Base-by-base conservation (phyloP, 805 yeast genomes). In the Monosporozyma siamensis region DNA sequence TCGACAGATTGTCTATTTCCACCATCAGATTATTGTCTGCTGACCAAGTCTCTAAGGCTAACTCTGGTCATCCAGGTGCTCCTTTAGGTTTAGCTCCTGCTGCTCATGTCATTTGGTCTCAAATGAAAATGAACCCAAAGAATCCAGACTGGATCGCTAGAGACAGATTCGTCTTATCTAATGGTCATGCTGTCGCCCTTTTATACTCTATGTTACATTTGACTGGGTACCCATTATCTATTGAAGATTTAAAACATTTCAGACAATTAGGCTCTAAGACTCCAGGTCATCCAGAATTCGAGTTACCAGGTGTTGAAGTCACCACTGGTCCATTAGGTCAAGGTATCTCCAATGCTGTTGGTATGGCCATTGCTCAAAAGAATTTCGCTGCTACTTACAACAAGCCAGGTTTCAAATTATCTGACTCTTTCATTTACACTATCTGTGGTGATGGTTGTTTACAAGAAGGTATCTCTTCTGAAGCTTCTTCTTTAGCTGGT, bases 261-360 rank as follows among this genome's bases (percentile, higher is more conserved):
- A 84, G 97, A 75, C 95, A 86, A 69, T 68, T 89, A 59, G 74
- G 75, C 61, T 89, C 97, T 52, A 82, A 80, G 69, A 82, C 95
- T 48, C 98, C 98, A 40, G 98, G 98, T 55, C 98, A 90, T 72
- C 98, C 98, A 43, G 98, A 90, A 72, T 75, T 69, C 49, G 94
- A 83, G 59, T 74, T 82, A 47, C 89, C 94, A 39, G 97, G 97
- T 63, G 78, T 88, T 44, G 97, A 92, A 66, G 95, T 90, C 60
- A 89, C 97, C 67, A 90, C 97, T 48, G 98, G 98, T 66, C 97
- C 98, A 44, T 77, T 90, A 58, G 98, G 98, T 65, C 98, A 90
- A 72, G 98, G 98, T 80, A 77, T 90, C 57, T 73, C 82, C 57
- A 89, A 88, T 65, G 97, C 96, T 42, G 95, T 90, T 55, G 98